Percentiles rank a stretch among this genome's conserved stretches.
Evolutionary conservation across 2,329 filamentous ascomycete species (phyloP).

Genomic region (Clathrospora elynae): DNA sequence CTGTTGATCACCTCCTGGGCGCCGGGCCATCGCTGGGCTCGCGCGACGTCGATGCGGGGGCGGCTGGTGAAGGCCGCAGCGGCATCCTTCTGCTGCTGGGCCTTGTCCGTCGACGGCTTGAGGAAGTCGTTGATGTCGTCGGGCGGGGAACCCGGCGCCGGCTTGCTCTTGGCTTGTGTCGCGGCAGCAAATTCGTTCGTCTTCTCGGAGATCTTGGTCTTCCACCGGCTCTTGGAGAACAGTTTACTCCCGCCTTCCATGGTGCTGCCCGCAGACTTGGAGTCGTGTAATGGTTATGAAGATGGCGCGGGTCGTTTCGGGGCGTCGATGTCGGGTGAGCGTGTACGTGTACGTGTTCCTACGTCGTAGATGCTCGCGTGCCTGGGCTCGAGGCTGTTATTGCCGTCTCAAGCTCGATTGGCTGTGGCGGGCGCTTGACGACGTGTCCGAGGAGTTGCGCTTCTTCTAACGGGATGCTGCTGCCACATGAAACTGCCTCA

Average conservation of each 20-base stretch:
- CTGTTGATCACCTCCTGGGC: constrained; percentile 51
- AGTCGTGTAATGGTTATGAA: background rate
- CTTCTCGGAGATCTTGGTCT: constrained; percentile 54
- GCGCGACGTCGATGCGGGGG: constrained; percentile 56
- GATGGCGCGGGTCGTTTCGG: background rate
- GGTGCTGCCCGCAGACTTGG: constrained; percentile 17
- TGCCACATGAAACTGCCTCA: constrained; percentile 11
- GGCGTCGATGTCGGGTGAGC: background rate
- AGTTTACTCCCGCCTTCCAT: constrained; percentile 46
- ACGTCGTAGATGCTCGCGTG: constrained; percentile 10
- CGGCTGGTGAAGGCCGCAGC: constrained; percentile 37
- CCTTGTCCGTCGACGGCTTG: constrained; percentile 57
- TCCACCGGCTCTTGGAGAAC: constrained; percentile 54
- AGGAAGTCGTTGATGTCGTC: constrained; percentile 64
- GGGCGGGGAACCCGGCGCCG: constrained; percentile 37
- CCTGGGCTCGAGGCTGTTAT: constrained; percentile 3
- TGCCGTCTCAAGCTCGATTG: constrained; percentile 5
- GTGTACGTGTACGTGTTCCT: background rate
- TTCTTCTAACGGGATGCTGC: constrained; percentile 15
- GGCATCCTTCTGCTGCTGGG: constrained; percentile 37
- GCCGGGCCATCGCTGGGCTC: constrained; percentile 58
- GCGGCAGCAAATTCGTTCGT: constrained; percentile 43
- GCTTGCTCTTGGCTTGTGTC: constrained; percentile 35
- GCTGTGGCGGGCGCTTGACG: constrained; percentile 5
- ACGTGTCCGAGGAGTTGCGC: constrained; percentile 7